Evolutionary conservation across 129 eudicot genomes (phyloP), one percentile per base, ranked within the genome.

Genomic region (Saussurea involucrata): DNA sequence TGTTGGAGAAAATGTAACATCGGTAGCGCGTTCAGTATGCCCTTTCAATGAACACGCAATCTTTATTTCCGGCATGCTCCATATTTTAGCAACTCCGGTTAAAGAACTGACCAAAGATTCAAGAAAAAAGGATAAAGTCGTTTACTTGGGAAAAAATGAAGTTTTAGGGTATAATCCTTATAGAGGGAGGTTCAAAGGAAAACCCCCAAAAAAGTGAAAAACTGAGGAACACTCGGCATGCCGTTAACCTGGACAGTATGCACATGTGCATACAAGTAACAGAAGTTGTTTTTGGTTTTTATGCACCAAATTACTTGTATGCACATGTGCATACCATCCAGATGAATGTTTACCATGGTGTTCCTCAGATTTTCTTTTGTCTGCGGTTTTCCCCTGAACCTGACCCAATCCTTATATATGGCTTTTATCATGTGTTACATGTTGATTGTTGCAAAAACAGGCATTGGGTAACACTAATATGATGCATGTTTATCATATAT

Each of bases 11-110:
- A 95, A 95, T 65, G 84, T 80, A 77, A 95, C 86, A 80, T 95
- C 97, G 2, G 99, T 90, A 24, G 95, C 96, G 67, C 93, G 94
- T 78, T 89, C 97, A 0, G 92, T 87, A 42, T 95, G 99, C n/a
- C 97, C 99, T 74, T 90, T 92, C 34, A 92, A 68, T 46, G 88
- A 84, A 18, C 87, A 81, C 15, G 87, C 72, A 64, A 76, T 85
- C 67, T 68, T 72, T 73, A 90, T 75, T 44, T 89, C 78, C 4
- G 98, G 96, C 98, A 93, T 87, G 85, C 89, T 90, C 98, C 98
- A 93, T 69, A 88, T 44, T 76, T 87, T 88, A 68, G 92, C 95
- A 85, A 90, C 90, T 85, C 98, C 98, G 66, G 79, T 93, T 55
- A 86, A 71, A 76, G 98, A 83, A 78, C 98, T 90, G 72, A 53